These are phyloP conservation scores for Nicotiana tomentosiformis DNA, from an alignment of 257 asterid genomes.

Conservation along the genomic window DNA sequence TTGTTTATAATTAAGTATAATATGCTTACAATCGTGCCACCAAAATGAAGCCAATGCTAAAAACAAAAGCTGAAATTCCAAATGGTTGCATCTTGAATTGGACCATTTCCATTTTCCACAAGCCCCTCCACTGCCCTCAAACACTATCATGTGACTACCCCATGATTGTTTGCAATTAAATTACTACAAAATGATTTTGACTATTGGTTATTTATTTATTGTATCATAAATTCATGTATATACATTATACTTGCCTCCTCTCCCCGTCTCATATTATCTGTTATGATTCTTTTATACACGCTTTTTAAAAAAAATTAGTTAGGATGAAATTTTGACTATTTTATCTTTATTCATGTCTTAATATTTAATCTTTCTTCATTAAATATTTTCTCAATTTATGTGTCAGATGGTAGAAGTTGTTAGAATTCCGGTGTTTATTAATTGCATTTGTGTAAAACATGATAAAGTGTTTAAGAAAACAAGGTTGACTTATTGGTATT, in stretches of 20 bases:
- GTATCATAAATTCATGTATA: background rate
- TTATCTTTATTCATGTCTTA: too few species aligned
- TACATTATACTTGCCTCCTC: background rate
- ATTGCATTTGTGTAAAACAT: too few species aligned
- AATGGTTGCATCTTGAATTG: background rate
- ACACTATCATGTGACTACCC: constrained; percentile 6
- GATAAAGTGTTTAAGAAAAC: too few species aligned
- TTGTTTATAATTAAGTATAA: constrained; percentile 10
- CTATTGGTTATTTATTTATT: background rate
- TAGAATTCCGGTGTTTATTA: too few species aligned
- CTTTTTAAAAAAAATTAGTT: too few species aligned
- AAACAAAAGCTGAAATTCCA: background rate
- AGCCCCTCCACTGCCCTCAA: background rate
- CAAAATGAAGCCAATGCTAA: constrained; percentile 1
- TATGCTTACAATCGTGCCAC: constrained; percentile 13
- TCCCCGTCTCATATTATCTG: too few species aligned
- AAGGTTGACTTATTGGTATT: too few species aligned
- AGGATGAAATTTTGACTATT: too few species aligned
- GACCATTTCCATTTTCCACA: background rate
- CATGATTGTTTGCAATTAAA: background rate
- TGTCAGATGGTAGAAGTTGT: too few species aligned
- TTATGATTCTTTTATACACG: too few species aligned
- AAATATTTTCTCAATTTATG: too few species aligned
- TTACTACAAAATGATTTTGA: background rate
- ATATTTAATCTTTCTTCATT: too few species aligned